These are phyloP conservation scores for Xylaria polymorpha DNA, from an alignment of 2,329 filamentous ascomycete genomes.

Conservation along the genomic window DNA sequence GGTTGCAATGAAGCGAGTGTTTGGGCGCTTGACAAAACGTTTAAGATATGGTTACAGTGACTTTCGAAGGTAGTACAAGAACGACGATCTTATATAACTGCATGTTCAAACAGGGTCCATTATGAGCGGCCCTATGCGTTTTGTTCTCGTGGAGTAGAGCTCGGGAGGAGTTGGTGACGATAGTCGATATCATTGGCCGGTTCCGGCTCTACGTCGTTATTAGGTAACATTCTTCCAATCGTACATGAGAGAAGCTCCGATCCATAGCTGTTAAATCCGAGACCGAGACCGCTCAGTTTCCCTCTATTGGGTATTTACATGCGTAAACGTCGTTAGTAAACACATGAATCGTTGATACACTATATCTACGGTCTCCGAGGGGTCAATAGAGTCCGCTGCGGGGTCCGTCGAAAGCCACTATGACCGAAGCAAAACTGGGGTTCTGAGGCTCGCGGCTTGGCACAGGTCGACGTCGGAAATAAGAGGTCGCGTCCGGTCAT, in stretches of 20 bases:
- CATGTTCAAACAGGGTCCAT: neutral
- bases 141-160: neutral
- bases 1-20: neutral
- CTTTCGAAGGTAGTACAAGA: neutral
- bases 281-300: slow-evolving; percentile 8
- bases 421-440: neutral
- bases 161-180: neutral
- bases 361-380: slow-evolving; percentile 4
- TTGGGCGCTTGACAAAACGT: neutral
- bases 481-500: neutral
- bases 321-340: neutral
- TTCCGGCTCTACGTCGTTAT: neutral
- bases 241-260: neutral
- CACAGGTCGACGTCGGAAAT: slow-evolving; percentile 14
- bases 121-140: too few species aligned
- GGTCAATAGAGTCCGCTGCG: neutral
- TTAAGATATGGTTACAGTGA: neutral
- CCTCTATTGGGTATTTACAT: neutral
- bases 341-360: neutral
- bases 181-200: neutral
- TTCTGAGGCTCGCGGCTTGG: slow-evolving; percentile 5
- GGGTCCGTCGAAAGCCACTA: slow-evolving; percentile 8
- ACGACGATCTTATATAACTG: neutral
- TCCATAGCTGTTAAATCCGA: slow-evolving; percentile 22
- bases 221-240: neutral